Evolutionary conservation across 495 filamentous ascomycete genomes (phyloP).

Genomic region (Neurospora sp.): DNA sequence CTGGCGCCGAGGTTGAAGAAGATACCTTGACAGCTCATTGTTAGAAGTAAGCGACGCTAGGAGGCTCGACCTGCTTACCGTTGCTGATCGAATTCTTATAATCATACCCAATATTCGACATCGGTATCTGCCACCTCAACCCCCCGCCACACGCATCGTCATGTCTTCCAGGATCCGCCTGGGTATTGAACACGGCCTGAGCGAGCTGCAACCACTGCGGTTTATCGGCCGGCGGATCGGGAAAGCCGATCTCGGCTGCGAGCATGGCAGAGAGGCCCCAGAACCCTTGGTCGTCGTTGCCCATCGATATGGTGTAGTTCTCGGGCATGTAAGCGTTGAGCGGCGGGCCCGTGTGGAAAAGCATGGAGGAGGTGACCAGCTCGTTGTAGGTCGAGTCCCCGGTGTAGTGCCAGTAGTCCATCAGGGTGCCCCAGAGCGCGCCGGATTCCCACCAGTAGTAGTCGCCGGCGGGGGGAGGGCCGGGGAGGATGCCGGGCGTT

Average conservation of each 20-base stretch:
- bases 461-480: slow-evolving; percentile 31
- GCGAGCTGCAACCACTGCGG: slow-evolving; percentile 62
- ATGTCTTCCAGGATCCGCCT: slow-evolving; percentile 45
- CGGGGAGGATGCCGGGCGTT: slow-evolving; percentile 53
- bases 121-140: slow-evolving; percentile 66
- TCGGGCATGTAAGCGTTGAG: slow-evolving; percentile 50
- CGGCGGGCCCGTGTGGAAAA: slow-evolving; percentile 48
- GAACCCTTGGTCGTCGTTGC: slow-evolving; percentile 72
- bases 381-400: slow-evolving; percentile 54
- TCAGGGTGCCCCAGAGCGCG: slow-evolving; percentile 37
- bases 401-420: slow-evolving; percentile 61
- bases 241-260: slow-evolving; percentile 58
- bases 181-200: slow-evolving; percentile 62
- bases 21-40: slow-evolving; percentile 22
- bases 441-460: slow-evolving; percentile 47
- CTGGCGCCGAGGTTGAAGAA: slow-evolving; percentile 75
- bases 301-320: slow-evolving; percentile 58
- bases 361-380: slow-evolving; percentile 42
- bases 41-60: background rate
- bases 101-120: slow-evolving; percentile 59
- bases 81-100: slow-evolving; percentile 51
- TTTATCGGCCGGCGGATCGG: slow-evolving; percentile 40
- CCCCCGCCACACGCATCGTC: slow-evolving; percentile 55
- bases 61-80: slow-evolving; percentile 33
- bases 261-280: slow-evolving; percentile 65